Conservation (phyloP, 495 filamentous ascomycete species). For the Aspergillus campestris region DNA sequence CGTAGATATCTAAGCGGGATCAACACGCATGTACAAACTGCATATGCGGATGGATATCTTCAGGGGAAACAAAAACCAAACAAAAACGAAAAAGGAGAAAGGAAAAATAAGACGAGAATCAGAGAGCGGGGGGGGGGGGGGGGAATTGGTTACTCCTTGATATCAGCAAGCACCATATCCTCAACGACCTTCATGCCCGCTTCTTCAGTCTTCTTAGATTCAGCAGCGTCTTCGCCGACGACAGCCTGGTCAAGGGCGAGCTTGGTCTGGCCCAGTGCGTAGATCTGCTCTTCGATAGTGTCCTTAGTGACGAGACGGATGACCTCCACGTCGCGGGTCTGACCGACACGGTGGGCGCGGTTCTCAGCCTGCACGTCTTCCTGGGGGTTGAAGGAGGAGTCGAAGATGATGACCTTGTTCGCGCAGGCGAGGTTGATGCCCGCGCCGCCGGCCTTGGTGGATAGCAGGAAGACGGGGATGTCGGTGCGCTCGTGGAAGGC, state of each 20-base stretch:
- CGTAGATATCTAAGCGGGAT: no score
- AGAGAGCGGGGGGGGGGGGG: neutral
- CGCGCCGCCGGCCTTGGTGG: slow-evolving; percentile 86
- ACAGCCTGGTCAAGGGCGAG: slow-evolving; percentile 85
- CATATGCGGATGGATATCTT: no score
- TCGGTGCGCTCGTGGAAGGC: slow-evolving; percentile 65
- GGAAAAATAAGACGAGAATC: neutral
- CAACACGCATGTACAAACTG: no score
- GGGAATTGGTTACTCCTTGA: slow-evolving; percentile 10
- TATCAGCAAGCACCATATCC: slow-evolving; percentile 47
- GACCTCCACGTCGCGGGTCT: slow-evolving; percentile 82
- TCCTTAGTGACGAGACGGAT: slow-evolving; percentile 68
- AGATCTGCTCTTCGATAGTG: slow-evolving; percentile 91
- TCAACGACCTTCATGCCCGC: slow-evolving; percentile 54
- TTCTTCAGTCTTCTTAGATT: slow-evolving; percentile 45
- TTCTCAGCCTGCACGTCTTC: slow-evolving; percentile 96
- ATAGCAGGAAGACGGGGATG: slow-evolving; percentile 87
- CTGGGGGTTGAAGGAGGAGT: slow-evolving; percentile 91
- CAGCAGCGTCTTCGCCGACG: slow-evolving; percentile 47
- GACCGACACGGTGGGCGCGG: slow-evolving; percentile 88
- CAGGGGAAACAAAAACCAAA: no score
- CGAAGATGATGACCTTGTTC: slow-evolving; percentile 97
- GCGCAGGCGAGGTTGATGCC: slow-evolving; percentile 92
- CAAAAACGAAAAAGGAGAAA: neutral
- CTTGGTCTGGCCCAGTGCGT: slow-evolving; percentile 82